phyloP scores from a whole-genome alignment of 257 asterid genomes.

The Petunia axillaris region DNA sequence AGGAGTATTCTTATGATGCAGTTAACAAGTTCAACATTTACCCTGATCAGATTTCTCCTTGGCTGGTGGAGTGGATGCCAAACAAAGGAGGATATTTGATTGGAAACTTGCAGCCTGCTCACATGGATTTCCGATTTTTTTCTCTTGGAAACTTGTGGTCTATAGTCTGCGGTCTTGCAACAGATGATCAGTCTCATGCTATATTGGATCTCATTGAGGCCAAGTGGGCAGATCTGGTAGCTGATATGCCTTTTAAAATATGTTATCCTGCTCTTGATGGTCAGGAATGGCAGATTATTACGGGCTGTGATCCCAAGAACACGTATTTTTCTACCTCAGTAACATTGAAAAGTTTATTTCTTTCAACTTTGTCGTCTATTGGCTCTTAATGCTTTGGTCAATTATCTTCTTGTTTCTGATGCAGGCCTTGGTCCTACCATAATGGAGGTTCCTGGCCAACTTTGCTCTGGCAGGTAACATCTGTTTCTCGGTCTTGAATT shows the following conservation, averaged over 20 bases:
- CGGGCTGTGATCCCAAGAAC: slow-evolving; percentile 81
- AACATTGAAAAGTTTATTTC: not conserved
- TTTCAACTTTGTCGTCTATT: not conserved
- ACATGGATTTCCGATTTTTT: slow-evolving; percentile 82
- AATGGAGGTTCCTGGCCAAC: slow-evolving; percentile 86
- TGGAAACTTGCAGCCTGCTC: slow-evolving; percentile 80
- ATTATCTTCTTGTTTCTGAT: slow-evolving; percentile 27
- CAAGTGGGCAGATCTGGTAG: slow-evolving; percentile 77
- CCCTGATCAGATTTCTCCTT: slow-evolving; percentile 77
- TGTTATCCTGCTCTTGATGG: slow-evolving; percentile 82
- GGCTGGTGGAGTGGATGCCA: slow-evolving; percentile 86
- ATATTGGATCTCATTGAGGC: slow-evolving; percentile 72
- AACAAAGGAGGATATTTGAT: slow-evolving; percentile 69
- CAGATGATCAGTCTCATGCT: slow-evolving; percentile 65
- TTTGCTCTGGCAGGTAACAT: slow-evolving; percentile 75
- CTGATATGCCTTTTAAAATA: slow-evolving; percentile 75
- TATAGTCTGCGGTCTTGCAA: slow-evolving; percentile 59
- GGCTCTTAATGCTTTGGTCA: not conserved
- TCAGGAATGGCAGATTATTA: slow-evolving; percentile 77
- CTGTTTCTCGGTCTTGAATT: slow-evolving; percentile 11
- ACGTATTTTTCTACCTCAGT: slow-evolving; percentile 44
- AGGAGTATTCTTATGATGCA: slow-evolving; percentile 78
- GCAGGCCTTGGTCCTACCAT: slow-evolving; percentile 88
- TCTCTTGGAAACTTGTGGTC: slow-evolving; percentile 80
- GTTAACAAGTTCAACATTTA: slow-evolving; percentile 76